Percentiles rank a stretch among this genome's conserved stretches.
phyloP scores from a whole-genome alignment of 1,284 basidiomycete species.

The Inonotus obliquus region DNA sequence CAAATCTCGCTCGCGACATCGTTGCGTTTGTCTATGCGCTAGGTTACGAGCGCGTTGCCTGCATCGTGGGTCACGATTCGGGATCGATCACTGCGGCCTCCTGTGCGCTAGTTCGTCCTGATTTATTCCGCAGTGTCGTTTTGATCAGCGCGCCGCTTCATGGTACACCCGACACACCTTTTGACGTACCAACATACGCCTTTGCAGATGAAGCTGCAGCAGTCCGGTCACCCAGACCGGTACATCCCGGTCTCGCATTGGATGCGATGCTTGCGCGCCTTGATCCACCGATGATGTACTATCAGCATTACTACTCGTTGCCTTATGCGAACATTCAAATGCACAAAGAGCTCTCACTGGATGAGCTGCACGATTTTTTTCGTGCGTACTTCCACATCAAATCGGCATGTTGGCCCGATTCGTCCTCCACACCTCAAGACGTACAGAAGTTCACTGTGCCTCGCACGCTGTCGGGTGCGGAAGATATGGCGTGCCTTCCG shows the following conservation, averaged over 20 bases:
- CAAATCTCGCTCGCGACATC: conserved; percentile 49
- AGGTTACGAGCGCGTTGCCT: conserved; percentile 40
- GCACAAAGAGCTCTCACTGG: conserved; percentile 28
- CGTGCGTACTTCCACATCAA: conserved; percentile 57
- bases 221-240: conserved; percentile 7
- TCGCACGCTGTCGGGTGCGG: conserved; percentile 33
- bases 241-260: conserved; percentile 21
- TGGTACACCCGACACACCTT: conserved; percentile 35
- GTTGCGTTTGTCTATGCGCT: conserved; percentile 47
- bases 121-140: conserved; percentile 50
- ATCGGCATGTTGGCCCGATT: conserved; percentile 44
- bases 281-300: conserved; percentile 53
- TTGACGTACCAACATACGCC: conserved; percentile 11
- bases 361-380: conserved; percentile 47
- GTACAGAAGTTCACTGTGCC: background rate
- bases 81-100: conserved; percentile 49
- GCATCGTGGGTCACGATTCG: conserved; percentile 57
- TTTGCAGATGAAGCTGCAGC: conserved; percentile 17
- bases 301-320: conserved; percentile 46
- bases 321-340: conserved; percentile 45
- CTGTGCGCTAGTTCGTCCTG: conserved; percentile 49
- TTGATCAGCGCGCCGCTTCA: conserved; percentile 56
- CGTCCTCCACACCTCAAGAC: background rate
- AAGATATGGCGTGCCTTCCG: conserved; percentile 41
- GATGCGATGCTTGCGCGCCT: conserved; percentile 34